Evolutionary conservation across 2,329 filamentous ascomycete genomes (phyloP).

Genomic region (Colletotrichum eleusines): DNA sequence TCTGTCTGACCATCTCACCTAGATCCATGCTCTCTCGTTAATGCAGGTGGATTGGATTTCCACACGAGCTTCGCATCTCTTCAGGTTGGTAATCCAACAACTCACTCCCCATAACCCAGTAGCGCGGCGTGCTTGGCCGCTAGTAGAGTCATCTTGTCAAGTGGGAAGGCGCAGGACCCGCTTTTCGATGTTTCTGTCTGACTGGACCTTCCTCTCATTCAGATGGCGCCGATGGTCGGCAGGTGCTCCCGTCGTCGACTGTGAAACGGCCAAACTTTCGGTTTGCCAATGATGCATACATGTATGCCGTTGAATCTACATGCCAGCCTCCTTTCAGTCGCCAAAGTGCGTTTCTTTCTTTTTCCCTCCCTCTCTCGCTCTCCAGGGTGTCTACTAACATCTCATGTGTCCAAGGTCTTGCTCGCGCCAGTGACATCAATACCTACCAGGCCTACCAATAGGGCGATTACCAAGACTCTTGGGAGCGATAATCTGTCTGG

Average conservation of each 20-base stretch:
- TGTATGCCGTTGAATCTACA: too few species aligned
- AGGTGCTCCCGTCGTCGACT: not conserved
- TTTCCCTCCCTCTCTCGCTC: not conserved
- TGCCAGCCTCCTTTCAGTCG: not conserved
- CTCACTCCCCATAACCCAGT: constrained; percentile 4
- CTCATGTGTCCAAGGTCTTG: not conserved
- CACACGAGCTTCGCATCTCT: not conserved
- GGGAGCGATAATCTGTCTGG: not conserved
- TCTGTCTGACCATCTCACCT: not conserved
- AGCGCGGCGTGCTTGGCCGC: constrained; percentile 19
- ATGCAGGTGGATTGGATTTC: not conserved
- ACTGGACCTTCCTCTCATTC: constrained; percentile 16
- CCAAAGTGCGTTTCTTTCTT: not conserved
- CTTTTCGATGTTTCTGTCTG: constrained; percentile 11
- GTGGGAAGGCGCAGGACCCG: constrained; percentile 25
- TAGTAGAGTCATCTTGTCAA: constrained; percentile 37
- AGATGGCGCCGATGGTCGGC: constrained; percentile 31
- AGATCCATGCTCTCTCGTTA: not conserved
- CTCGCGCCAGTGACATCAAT: constrained; percentile 22
- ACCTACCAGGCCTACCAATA: not conserved
- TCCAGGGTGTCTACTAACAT: not conserved
- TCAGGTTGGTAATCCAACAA: constrained; percentile 25
- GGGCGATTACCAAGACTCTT: constrained; percentile 14
- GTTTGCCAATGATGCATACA: not conserved
- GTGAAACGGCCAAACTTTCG: constrained; percentile 10